phyloP scores from a whole-genome alignment of 495 filamentous ascomycete genomes.

The Penicillium pulvis region DNA sequence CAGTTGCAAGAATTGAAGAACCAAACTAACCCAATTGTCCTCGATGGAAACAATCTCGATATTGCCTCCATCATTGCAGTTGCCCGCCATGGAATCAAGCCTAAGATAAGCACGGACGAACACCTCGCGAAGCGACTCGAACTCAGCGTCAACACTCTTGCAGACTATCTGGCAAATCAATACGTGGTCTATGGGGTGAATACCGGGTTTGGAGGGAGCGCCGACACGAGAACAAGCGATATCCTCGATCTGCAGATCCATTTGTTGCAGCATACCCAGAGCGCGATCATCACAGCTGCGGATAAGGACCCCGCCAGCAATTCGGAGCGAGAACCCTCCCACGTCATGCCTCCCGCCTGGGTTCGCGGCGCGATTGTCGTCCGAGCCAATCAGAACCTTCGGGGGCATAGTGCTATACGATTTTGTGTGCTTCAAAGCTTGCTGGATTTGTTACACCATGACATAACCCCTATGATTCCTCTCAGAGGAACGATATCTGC shows the following conservation, averaged over 20 bases:
- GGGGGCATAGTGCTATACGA: constrained; percentile 61
- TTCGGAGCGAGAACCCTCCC: constrained; percentile 19
- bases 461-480: constrained; percentile 49
- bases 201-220: constrained; percentile 68
- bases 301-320: constrained; percentile 26
- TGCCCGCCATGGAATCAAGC: constrained; percentile 17
- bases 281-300: constrained; percentile 47
- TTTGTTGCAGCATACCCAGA: constrained; percentile 54
- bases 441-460: constrained; percentile 42
- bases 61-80: constrained; percentile 21
- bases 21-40: constrained; percentile 13
- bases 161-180: constrained; percentile 13
- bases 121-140: constrained; percentile 13
- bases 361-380: constrained; percentile 59
- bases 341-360: constrained; percentile 52
- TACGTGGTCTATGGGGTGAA: constrained; percentile 54
- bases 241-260: constrained; percentile 51
- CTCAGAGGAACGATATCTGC: constrained; percentile 63
- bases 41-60: constrained; percentile 21
- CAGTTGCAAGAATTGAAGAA: constrained; percentile 8
- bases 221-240: constrained; percentile 52
- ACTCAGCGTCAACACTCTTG: constrained; percentile 14
- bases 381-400: constrained; percentile 55
- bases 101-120: constrained; percentile 15
- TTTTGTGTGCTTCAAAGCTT: constrained; percentile 49